Evolutionary conservation across 768 basidiomycete genomes (phyloP).

Genomic region (Podaxis sp.): DNA sequence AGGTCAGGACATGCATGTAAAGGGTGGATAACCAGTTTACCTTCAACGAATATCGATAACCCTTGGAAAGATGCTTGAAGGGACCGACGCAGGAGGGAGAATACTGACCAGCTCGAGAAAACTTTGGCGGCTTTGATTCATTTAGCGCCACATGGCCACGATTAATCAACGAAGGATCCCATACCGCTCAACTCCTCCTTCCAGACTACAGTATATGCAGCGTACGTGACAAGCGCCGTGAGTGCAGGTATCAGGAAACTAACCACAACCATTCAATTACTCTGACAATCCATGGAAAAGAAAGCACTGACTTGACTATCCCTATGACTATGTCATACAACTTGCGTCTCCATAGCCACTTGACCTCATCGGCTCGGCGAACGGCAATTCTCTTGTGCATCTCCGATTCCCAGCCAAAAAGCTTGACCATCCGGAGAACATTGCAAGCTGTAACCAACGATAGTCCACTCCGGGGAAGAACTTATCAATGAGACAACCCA

Average conservation of each 20-base stretch:
- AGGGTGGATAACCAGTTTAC: conserved; percentile 9
- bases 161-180: neutral
- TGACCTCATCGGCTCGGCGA: conserved; percentile 62
- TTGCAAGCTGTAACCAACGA: conserved; percentile 36
- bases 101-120: conserved; percentile 51
- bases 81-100: conserved; percentile 52
- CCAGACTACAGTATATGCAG: conserved; percentile 43
- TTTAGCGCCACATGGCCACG: conserved; percentile 1
- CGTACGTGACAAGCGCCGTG: conserved; percentile 63
- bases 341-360: conserved; percentile 46
- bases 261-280: neutral
- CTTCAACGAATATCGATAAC: conserved; percentile 17
- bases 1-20: neutral
- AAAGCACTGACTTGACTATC: conserved; percentile 37
- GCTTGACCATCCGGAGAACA: conserved; percentile 67
- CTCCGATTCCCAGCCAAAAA: conserved; percentile 67
- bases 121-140: conserved; percentile 33
- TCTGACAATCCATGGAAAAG: neutral
- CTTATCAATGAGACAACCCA: conserved; percentile 15
- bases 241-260: conserved; percentile 58
- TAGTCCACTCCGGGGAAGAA: conserved; percentile 8
- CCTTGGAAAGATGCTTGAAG: conserved; percentile 30
- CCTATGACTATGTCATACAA: conserved; percentile 37
- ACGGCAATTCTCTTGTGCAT: conserved; percentile 47
- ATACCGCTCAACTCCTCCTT: conserved; percentile 20